These are phyloP conservation scores for Trametes coccinea DNA, from an alignment of 768 basidiomycete genomes.

Conservation along the genomic window DNA sequence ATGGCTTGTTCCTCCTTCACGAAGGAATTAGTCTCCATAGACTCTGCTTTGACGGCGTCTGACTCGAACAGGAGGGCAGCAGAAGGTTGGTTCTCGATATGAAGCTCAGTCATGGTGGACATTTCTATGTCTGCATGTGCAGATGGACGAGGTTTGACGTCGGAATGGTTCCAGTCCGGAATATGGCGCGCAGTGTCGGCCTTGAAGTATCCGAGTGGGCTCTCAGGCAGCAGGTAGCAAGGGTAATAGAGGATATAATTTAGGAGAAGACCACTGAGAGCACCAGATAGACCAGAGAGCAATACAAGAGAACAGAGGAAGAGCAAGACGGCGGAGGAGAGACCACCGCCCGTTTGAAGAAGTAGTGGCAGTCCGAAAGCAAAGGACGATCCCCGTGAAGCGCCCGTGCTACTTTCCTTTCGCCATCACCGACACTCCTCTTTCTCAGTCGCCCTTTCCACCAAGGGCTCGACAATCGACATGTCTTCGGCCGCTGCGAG, in stretches of 20 bases:
- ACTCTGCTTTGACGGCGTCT: slow-evolving; percentile 11
- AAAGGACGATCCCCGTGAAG: slow-evolving; percentile 10
- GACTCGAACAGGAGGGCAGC: slow-evolving; percentile 19
- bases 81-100: background rate
- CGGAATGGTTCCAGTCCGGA: background rate
- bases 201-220: too few species aligned
- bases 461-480: background rate
- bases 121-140: background rate
- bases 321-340: background rate
- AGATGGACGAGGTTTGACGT: background rate
- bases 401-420: slow-evolving; percentile 3
- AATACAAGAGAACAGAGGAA: background rate
- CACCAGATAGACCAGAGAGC: background rate
- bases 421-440: background rate
- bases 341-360: background rate
- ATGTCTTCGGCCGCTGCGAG: slow-evolving; percentile 16
- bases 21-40: background rate
- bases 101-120: slow-evolving; percentile 21
- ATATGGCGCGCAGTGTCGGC: too few species aligned
- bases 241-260: background rate
- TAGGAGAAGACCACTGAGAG: background rate
- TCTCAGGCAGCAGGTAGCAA: too few species aligned
- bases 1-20: slow-evolving; percentile 13
- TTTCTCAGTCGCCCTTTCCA: background rate
- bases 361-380: slow-evolving; percentile 11